Evolutionary conservation across 345 rosid genomes (phyloP).

Genomic region (Populus tremula): DNA sequence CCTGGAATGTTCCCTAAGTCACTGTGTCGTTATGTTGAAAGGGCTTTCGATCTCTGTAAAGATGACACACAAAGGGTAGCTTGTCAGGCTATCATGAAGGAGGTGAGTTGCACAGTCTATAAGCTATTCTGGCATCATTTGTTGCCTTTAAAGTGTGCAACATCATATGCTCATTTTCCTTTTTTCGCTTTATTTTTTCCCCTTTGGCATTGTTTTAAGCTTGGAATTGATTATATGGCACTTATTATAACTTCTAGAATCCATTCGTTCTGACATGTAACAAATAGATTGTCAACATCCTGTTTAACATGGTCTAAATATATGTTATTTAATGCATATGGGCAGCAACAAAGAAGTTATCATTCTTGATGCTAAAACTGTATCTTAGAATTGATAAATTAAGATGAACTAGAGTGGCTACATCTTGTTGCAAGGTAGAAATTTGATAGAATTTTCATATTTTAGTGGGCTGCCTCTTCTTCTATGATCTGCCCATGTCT

Average conservation of each 20-base stretch:
- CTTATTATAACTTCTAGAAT: not conserved
- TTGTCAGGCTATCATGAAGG: slow-evolving; percentile 68
- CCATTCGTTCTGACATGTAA: not conserved
- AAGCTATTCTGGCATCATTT: not conserved
- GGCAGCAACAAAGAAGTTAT: not conserved
- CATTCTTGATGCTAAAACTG: not conserved
- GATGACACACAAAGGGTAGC: slow-evolving; percentile 65
- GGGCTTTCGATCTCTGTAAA: slow-evolving; percentile 77
- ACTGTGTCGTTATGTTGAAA: slow-evolving; percentile 78
- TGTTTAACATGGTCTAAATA: not conserved
- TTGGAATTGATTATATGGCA: not conserved
- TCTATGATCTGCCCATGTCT: not conserved
- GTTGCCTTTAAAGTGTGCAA: not conserved
- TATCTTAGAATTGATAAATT: not conserved
- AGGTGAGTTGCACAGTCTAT: slow-evolving; percentile 40
- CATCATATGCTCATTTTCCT: not conserved
- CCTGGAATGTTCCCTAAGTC: slow-evolving; percentile 73
- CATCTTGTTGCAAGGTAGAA: not conserved
- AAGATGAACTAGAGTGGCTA: not conserved
- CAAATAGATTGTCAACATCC: not conserved
- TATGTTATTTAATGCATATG: not conserved
- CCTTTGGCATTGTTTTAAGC: not conserved
- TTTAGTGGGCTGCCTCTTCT: not conserved
- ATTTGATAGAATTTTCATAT: not conserved
- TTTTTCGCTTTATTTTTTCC: not conserved